These are phyloP conservation scores for Leptographium wingfieldii DNA, from an alignment of 2,329 filamentous ascomycete species.

Conservation along the genomic window DNA sequence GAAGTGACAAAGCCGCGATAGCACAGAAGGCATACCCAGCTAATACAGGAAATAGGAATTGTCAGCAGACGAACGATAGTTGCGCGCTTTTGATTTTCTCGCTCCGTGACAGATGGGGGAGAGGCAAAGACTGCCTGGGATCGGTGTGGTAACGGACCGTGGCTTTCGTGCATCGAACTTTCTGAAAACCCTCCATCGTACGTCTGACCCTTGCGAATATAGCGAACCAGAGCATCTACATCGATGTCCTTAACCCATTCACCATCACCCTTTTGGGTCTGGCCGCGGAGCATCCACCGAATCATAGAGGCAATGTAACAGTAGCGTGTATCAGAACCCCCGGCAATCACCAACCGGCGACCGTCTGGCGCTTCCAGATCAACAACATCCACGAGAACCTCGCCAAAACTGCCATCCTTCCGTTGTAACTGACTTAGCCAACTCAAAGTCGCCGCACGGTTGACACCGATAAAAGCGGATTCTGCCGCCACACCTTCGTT, in stretches of 20 bases:
- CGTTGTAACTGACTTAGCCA: conserved; percentile 74
- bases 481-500: not conserved
- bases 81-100: not conserved
- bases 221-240: conserved; percentile 52
- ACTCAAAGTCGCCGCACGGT: conserved; percentile 50
- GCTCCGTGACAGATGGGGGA: not conserved
- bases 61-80: not conserved
- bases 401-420: conserved; percentile 80
- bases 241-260: conserved; percentile 60
- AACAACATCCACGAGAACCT: conserved; percentile 48
- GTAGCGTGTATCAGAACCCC: conserved; percentile 74
- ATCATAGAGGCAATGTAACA: conserved; percentile 76
- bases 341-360: conserved; percentile 42
- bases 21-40: conserved; percentile 88
- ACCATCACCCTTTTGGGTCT: conserved; percentile 31
- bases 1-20: conserved; percentile 61
- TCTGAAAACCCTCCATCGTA: conserved; percentile 82
- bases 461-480: conserved; percentile 47
- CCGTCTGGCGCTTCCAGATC: not conserved
- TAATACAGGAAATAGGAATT: conserved; percentile 20
- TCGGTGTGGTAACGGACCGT: conserved; percentile 38
- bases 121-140: not conserved
- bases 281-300: conserved; percentile 67
- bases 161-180: conserved; percentile 66
- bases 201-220: conserved; percentile 52